Base-by-base conservation (phyloP, 345 rosid species). In the Gossypium raimondii region DNA sequence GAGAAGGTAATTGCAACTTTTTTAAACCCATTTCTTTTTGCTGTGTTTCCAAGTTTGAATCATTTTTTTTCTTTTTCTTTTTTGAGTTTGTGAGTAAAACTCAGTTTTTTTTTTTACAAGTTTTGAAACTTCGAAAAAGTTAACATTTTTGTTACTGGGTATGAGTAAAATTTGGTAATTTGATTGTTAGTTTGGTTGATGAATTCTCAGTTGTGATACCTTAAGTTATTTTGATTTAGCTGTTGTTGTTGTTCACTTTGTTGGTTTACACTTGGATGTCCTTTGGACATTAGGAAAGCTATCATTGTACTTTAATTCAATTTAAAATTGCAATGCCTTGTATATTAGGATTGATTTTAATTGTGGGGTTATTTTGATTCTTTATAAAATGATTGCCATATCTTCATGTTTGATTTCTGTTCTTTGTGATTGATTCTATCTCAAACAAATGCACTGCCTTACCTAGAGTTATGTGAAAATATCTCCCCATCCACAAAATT, bases 1-100 rank as follows among this genome's bases (percentile, higher is more conserved):
- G 47, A 85, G 93, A 79, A 92, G 91, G 93, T 92, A 25, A 59
- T 10, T 59, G 63, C 41, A 10, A 55, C 18, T 66, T 75, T 13
- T 55, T 17, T 13, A 44, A 55, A 52, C 48, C 61, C 1, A 7
- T 43, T 24, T 34, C 1, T 4, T 24, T 41, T 67, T 2, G 2
- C 16, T 48, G 50, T 25, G 3, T 3, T 27, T 50, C 22, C 72
- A 27, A 25, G 60, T 50, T 78, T 6, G 16, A 2, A 22, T 3
- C 8, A 2, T 27, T 45, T 53, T 57, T 47, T 57, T 29, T 29
- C 29, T 50, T 50, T 53, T 11, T 10, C 17, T 58, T 50, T 67
- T 58, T 47, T 43, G 7, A 9, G 62, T 53, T 20, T 60, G 7
- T 27, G 17, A 34, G 75, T 51, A 58, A 34, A 62, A 50, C 72